Evolutionary conservation across 345 rosid species (phyloP).

Genomic region (Eucalyptus regnans): DNA sequence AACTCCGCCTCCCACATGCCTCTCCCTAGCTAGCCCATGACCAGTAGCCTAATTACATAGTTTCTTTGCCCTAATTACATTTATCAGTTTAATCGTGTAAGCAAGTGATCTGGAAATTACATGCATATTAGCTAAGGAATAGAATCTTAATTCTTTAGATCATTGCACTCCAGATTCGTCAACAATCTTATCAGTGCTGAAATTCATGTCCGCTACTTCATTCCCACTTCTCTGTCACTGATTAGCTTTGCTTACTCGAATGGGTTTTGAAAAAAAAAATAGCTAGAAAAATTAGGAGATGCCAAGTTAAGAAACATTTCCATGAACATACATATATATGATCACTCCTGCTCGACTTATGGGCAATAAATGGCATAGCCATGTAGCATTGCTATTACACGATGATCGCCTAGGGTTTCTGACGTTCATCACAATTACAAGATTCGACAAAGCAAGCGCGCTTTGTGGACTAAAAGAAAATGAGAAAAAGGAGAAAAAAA

Average conservation of each 20-base stretch:
- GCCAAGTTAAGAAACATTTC: neutral
- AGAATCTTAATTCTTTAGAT: neutral
- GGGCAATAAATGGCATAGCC: neutral
- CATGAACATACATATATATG: neutral
- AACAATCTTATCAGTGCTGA: neutral
- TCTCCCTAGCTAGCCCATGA: neutral
- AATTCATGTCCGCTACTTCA: neutral
- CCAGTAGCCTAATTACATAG: neutral
- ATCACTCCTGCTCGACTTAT: neutral
- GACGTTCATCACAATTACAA: neutral
- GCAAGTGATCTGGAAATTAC: neutral
- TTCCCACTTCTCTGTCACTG: neutral
- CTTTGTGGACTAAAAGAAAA: neutral
- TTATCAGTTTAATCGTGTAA: neutral
- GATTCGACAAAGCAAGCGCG: neutral
- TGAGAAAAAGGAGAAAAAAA: neutral
- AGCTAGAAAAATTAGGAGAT: neutral
- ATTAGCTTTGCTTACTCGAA: neutral
- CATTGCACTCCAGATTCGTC: neutral
- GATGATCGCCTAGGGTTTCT: neutral
- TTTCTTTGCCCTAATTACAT: neutral
- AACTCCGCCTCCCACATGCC: neutral
- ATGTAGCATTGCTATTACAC: neutral
- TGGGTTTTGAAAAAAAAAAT: neutral
- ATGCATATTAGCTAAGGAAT: neutral